Percentiles rank a stretch among this genome's conserved stretches.
Evolutionary conservation across 257 asterid species (phyloP).

Genomic region (Handroanthus guayacan): DNA sequence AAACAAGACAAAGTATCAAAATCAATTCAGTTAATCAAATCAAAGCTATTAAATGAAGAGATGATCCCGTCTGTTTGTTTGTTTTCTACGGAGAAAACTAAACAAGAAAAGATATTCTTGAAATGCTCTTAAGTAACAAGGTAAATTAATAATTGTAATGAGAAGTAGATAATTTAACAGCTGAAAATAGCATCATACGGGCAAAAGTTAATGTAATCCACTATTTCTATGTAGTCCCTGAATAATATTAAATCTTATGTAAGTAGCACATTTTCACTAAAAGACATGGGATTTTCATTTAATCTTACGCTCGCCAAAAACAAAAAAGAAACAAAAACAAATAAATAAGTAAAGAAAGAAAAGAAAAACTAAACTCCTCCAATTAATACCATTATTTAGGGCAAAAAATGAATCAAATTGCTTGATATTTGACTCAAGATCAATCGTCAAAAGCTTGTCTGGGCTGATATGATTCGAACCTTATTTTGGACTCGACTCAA

Average conservation of each 20-base stretch:
- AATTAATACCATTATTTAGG: too few species aligned
- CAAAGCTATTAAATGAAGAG: not conserved
- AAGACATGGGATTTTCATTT: not conserved
- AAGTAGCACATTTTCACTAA: not conserved
- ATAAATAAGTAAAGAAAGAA: too few species aligned
- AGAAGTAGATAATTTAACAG: constrained; percentile 2
- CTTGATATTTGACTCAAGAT: too few species aligned
- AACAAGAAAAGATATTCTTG: not conserved
- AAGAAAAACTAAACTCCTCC: too few species aligned
- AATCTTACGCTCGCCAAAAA: too few species aligned
- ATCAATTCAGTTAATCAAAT: not conserved
- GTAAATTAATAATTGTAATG: not conserved
- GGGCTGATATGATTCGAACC: too few species aligned
- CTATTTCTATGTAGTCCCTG: not conserved
- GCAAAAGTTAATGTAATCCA: not conserved
- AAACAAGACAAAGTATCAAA: not conserved
- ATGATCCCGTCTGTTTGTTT: not conserved
- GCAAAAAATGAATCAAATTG: too few species aligned
- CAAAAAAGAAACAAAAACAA: too few species aligned
- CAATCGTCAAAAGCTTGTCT: too few species aligned
- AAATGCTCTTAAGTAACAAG: not conserved
- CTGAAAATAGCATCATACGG: constrained; percentile 16
- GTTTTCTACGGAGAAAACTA: too few species aligned
- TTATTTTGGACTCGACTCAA: too few species aligned
- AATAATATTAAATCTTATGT: not conserved